Evolutionary conservation across 345 rosid genomes (phyloP).

Genomic region (Euphorbia lathyris): DNA sequence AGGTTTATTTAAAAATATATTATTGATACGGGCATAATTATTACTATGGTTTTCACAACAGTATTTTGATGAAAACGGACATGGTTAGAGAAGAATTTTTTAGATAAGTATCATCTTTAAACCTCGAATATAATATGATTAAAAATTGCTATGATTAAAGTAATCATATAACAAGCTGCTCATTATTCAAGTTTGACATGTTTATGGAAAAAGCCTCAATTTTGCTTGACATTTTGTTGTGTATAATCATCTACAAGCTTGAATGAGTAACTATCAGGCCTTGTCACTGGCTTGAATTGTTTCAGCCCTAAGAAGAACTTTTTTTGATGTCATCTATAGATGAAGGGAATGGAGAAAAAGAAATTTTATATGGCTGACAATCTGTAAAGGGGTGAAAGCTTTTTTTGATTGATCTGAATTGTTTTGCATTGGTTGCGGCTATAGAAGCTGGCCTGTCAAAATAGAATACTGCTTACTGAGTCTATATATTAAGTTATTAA

Average conservation of each 20-base stretch:
- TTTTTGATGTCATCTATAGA: not conserved
- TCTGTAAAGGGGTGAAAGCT: not conserved
- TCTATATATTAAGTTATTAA: not conserved
- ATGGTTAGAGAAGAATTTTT: not conserved
- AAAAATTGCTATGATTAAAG: not conserved
- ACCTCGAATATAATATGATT: not conserved
- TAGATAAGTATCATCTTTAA: not conserved
- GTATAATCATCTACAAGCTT: not conserved
- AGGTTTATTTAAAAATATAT: not conserved
- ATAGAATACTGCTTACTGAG: not conserved
- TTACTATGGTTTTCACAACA: not conserved
- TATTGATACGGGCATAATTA: not conserved
- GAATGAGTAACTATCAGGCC: not conserved
- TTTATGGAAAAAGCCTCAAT: not conserved
- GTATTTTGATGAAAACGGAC: not conserved
- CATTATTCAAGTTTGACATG: not conserved
- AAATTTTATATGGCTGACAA: not conserved
- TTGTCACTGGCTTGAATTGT: not conserved
- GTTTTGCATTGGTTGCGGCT: not conserved
- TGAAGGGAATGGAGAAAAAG: not conserved
- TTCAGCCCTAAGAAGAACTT: not conserved
- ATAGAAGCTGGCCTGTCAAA: not conserved
- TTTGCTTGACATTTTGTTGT: not conserved
- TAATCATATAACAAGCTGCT: not conserved
- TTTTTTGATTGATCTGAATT: not conserved